A percentile compares a stretch with the other conserved stretches of the same genome.
phyloP scores from a whole-genome alignment of 148 eudicot species.

The Arctostaphylos glauca region DNA sequence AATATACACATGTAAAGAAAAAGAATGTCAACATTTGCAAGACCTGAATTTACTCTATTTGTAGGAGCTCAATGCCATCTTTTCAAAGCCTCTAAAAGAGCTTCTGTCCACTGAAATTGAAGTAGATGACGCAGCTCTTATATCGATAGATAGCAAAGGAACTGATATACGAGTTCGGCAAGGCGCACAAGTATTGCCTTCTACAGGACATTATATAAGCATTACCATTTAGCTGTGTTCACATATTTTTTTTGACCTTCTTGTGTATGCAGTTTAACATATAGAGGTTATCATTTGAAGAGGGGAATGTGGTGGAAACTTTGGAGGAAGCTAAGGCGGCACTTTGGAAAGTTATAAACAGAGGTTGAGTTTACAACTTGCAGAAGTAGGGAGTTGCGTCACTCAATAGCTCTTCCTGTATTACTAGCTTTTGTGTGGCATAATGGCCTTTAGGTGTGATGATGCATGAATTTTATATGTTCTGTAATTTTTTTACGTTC shows the following conservation, averaged over 20 bases:
- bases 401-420: no score
- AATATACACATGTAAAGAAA: no score
- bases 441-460: no score
- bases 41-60: no score
- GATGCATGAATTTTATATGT: no score
- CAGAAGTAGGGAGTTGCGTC: slow-evolving; percentile 33
- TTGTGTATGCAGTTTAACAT: slow-evolving; percentile 65
- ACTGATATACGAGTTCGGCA: slow-evolving; percentile 92
- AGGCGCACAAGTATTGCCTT: slow-evolving; percentile 77
- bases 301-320: slow-evolving; percentile 72
- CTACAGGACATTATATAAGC: background rate
- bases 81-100: slow-evolving; percentile 88
- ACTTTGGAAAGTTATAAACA: slow-evolving; percentile 62
- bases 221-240: background rate
- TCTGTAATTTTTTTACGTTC: no score
- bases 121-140: slow-evolving; percentile 94
- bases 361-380: slow-evolving; percentile 58
- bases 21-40: no score
- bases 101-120: slow-evolving; percentile 69
- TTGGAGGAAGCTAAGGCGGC: slow-evolving; percentile 90
- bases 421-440: no score
- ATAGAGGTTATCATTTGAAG: slow-evolving; percentile 86
- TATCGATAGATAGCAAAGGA: slow-evolving; percentile 95
- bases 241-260: background rate
- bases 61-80: slow-evolving; percentile 87